Evolutionary conservation across 306 rosid species (phyloP).

Genomic region (Rosa persica): DNA sequence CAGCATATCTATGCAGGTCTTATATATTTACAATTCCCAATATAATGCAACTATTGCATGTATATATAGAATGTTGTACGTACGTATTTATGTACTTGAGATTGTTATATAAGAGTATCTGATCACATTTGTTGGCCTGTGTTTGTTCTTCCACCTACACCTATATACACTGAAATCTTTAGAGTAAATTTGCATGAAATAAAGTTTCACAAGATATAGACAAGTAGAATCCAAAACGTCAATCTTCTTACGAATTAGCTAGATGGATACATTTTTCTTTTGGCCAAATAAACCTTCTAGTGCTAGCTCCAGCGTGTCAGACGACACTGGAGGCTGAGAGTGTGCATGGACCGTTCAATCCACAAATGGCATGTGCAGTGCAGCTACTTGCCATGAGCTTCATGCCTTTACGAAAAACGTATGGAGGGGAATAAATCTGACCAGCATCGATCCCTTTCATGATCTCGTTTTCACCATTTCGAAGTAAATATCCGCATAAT

Average conservation of each 20-base stretch:
- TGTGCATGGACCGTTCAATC: constrained; percentile 24
- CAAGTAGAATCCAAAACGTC: not conserved
- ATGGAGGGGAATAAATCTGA: not conserved
- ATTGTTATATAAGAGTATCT: not conserved
- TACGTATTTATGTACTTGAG: not conserved
- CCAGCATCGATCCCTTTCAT: not conserved
- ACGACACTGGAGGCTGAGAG: constrained; percentile 10
- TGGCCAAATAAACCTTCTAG: not conserved
- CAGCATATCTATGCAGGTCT: not conserved
- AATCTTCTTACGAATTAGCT: not conserved
- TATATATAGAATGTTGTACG: not conserved
- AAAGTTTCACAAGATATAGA: not conserved
- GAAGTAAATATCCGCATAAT: not conserved
- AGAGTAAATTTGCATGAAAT: not conserved
- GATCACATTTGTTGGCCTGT: not conserved
- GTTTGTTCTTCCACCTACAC: not conserved
- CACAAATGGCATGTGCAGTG: constrained; percentile 25
- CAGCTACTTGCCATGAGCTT: constrained; percentile 31
- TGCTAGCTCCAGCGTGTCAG: constrained; percentile 15
- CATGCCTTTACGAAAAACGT: constrained; percentile 7
- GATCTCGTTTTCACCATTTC: not conserved
- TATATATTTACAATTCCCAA: not conserved
- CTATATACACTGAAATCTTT: not conserved
- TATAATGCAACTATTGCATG: not conserved
- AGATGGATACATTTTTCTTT: not conserved